Conservation (phyloP, 192 early-diverging fungal genomes). For the Pilobolus umbonatus region DNA sequence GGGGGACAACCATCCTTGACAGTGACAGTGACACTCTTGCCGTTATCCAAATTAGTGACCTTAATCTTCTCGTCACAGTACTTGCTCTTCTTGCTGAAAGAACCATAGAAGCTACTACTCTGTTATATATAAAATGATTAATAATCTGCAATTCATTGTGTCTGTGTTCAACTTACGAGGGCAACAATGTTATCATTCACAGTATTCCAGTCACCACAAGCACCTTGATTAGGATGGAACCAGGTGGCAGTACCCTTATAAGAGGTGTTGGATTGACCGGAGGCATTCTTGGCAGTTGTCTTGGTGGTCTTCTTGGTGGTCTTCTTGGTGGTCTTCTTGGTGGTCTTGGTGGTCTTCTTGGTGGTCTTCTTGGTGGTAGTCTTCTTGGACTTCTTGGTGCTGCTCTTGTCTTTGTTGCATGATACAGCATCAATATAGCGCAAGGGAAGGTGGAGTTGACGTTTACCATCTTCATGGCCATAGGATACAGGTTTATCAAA, state of each 20-base stretch:
- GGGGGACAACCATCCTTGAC: constrained; percentile 42
- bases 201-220: constrained; percentile 22
- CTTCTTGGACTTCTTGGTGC: not conserved
- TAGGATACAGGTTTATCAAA: not conserved
- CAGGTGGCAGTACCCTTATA: constrained; percentile 12
- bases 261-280: not conserved
- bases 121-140: not conserved
- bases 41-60: constrained; percentile 31
- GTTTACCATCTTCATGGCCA: not conserved
- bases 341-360: not conserved
- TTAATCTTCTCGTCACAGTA: constrained; percentile 35
- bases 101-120: constrained; percentile 28
- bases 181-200: constrained; percentile 20
- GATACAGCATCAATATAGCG: not conserved
- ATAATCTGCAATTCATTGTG: not conserved
- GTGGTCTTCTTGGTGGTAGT: not conserved
- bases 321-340: not conserved
- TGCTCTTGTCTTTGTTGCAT: not conserved
- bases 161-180: no score
- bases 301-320: constrained; percentile 6
- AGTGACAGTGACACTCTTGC: constrained; percentile 30
- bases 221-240: constrained; percentile 30
- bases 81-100: constrained; percentile 26
- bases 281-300: not conserved
- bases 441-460: not conserved